Conservation (phyloP, 2,329 filamentous ascomycete genomes). For the Neospermospora avenae region DNA sequence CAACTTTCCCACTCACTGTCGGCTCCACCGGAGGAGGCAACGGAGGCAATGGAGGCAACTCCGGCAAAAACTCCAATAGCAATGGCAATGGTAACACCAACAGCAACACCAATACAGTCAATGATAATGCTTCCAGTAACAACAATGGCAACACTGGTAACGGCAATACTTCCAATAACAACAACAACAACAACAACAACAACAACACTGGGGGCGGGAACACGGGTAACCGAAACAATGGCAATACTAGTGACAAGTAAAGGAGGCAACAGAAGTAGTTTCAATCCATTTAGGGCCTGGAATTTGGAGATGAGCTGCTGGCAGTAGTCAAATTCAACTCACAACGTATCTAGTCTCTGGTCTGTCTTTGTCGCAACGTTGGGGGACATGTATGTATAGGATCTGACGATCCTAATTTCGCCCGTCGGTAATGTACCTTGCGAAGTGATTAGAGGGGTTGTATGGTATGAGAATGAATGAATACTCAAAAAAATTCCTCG, state of each 20-base stretch:
- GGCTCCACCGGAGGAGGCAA: neutral
- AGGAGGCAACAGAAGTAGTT: neutral
- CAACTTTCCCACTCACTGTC: neutral
- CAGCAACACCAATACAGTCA: too few relatives aligned
- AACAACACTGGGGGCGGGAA: too few relatives aligned
- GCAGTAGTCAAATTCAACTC: neutral
- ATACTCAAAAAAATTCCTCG: too few relatives aligned
- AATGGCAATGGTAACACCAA: too few relatives aligned
- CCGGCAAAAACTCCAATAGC: too few relatives aligned
- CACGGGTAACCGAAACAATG: too few relatives aligned
- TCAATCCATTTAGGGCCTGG: neutral
- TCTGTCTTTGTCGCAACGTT: neutral
- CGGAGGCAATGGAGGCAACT: neutral
- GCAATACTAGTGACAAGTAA: neutral
- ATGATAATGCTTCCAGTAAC: too few relatives aligned
- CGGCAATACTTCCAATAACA: too few relatives aligned
- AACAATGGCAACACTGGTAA: too few relatives aligned
- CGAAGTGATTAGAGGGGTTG: neutral
- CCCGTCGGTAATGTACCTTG: neutral
- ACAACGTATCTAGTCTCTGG: neutral
- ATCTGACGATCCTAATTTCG: neutral
- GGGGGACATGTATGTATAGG: neutral
- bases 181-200: too few relatives aligned
- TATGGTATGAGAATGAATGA: neutral
- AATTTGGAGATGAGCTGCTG: neutral